These are phyloP conservation scores for Sporothrix brasiliensis DNA, from an alignment of 2,329 filamentous ascomycete species.

Conservation along the genomic window DNA sequence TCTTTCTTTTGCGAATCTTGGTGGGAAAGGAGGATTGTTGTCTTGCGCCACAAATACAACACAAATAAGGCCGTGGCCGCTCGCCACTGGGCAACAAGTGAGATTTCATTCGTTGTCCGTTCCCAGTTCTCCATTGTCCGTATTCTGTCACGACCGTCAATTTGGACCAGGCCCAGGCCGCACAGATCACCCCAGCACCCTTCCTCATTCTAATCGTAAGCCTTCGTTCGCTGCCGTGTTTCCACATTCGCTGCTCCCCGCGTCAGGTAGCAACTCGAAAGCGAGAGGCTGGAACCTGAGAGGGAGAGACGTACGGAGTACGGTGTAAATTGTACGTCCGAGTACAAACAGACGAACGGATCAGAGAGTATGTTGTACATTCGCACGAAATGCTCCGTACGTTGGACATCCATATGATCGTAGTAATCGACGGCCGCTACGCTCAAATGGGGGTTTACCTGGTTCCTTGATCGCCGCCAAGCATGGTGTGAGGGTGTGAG, in stretches of 20 bases:
- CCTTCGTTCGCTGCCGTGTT: conserved; percentile 16
- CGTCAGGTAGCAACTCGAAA: conserved; percentile 1
- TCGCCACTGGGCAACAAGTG: background rate
- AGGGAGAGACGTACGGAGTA: too few relatives aligned
- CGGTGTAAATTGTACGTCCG: background rate
- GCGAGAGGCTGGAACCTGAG: too few relatives aligned
- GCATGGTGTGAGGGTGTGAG: conserved; percentile 8
- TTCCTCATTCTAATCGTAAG: background rate
- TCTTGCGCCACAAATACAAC: conserved; percentile 7
- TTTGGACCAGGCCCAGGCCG: background rate
- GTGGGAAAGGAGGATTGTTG: background rate
- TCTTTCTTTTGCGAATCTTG: conserved; percentile 5
- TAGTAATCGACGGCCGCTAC: background rate
- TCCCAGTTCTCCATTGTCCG: background rate
- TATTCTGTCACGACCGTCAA: background rate
- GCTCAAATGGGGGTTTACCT: background rate
- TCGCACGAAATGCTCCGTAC: background rate
- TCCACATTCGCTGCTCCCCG: conserved; percentile 7
- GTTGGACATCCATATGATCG: background rate
- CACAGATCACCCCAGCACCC: background rate
- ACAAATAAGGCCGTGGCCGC: background rate
- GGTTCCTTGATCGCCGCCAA: background rate
- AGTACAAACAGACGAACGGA: background rate
- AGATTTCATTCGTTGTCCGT: background rate
- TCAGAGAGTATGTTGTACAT: too few relatives aligned